phyloP scores from a whole-genome alignment of 192 early-diverging fungal genomes.

The Phycomyces blakesleeanus region DNA sequence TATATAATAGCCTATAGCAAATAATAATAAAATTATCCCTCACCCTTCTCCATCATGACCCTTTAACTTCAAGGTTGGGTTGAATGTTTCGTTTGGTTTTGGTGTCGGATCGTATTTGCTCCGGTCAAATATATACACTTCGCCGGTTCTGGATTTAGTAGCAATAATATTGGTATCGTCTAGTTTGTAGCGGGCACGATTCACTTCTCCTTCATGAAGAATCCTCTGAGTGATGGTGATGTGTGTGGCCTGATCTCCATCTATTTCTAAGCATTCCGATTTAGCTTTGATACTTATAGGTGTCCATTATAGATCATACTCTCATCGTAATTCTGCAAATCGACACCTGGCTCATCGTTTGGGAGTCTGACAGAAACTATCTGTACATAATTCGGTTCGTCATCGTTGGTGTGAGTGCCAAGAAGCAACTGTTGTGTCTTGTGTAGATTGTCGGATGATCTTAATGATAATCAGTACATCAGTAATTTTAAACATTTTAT shows the following conservation, averaged over 20 bases:
- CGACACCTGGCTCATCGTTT: conserved; percentile 13
- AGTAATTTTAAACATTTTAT: background rate
- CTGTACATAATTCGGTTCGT: conserved; percentile 95
- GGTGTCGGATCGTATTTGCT: conserved; percentile 83
- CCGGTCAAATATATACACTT: conserved; percentile 96
- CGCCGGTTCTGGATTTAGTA: conserved; percentile 86
- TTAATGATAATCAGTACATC: conserved; percentile 21
- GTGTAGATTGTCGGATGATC: conserved; percentile 78
- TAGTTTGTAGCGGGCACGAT: conserved; percentile 96
- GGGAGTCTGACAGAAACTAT: conserved; percentile 80
- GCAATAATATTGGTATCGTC: conserved; percentile 96
- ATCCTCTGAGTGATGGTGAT: conserved; percentile 94
- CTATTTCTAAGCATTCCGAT: background rate
- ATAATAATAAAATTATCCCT: no score
- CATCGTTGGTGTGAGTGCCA: conserved; percentile 96
- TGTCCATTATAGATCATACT: background rate
- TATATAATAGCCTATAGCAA: no score
- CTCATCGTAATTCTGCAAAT: conserved; percentile 24
- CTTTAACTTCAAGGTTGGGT: conserved; percentile 79
- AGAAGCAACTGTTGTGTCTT: conserved; percentile 84
- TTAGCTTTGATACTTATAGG: background rate
- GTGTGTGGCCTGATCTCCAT: conserved; percentile 51
- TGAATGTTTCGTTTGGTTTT: conserved; percentile 67
- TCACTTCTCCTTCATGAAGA: conserved; percentile 96
- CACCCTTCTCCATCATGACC: conserved; percentile 96